Percentiles rank a stretch among this genome's conserved stretches.
phyloP scores from a whole-genome alignment of 306 rosid species.

The Glycyrrhiza uralensis region DNA sequence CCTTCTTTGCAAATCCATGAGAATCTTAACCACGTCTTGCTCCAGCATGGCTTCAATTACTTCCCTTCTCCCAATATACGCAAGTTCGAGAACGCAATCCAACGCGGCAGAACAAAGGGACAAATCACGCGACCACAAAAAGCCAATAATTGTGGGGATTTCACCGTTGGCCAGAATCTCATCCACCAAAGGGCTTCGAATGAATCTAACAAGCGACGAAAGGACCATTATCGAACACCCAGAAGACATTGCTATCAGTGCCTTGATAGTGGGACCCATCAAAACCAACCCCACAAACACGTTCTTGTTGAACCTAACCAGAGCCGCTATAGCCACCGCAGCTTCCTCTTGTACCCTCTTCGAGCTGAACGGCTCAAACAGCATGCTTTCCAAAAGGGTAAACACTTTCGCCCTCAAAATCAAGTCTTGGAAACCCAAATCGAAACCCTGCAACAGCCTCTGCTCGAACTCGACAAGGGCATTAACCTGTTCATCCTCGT shows the following conservation, averaged over 20 bases:
- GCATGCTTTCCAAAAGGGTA: constrained; percentile 29
- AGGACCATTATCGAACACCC: constrained; percentile 42
- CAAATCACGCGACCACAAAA: constrained; percentile 27
- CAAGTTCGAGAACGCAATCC: constrained; percentile 53
- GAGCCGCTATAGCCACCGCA: constrained; percentile 36
- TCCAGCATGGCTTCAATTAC: constrained; percentile 50
- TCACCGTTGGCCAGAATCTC: constrained; percentile 40
- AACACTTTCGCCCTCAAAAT: constrained; percentile 41
- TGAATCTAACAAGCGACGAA: constrained; percentile 34
- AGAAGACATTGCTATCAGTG: constrained; percentile 39
- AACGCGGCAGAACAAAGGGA: constrained; percentile 35
- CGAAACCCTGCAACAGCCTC: constrained; percentile 44
- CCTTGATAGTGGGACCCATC: constrained; percentile 56
- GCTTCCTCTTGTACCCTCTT: constrained; percentile 47
- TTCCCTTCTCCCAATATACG: constrained; percentile 51
- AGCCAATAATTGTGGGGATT: constrained; percentile 34
- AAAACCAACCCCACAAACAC: constrained; percentile 72
- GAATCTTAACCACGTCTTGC: constrained; percentile 39
- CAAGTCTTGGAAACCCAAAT: constrained; percentile 43
- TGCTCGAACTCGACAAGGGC: constrained; percentile 33
- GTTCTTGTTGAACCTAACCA: constrained; percentile 58
- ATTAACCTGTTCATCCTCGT: constrained; percentile 24
- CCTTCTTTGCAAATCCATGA: constrained; percentile 56
- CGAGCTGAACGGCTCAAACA: constrained; percentile 31
- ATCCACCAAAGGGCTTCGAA: constrained; percentile 55